A percentile compares a stretch with the other conserved stretches of the same genome.
phyloP scores from a whole-genome alignment of 768 basidiomycete genomes.

The Lactarius sp. region DNA sequence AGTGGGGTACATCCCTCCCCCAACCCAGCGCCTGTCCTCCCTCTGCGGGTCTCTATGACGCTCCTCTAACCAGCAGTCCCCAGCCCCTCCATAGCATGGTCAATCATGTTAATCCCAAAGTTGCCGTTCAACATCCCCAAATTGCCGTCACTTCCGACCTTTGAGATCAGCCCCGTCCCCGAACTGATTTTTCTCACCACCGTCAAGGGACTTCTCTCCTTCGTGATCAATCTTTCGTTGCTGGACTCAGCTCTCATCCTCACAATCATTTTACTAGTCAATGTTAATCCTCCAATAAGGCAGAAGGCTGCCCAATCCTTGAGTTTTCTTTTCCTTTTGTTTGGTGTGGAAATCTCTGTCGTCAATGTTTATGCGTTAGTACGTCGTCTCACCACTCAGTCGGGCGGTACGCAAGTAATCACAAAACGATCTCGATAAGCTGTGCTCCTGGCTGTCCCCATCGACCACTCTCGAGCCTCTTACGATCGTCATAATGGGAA shows the following conservation, averaged over 20 bases:
- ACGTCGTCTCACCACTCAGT: not conserved
- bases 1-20: not conserved
- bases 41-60: not conserved
- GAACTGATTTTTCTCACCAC: conserved; percentile 21
- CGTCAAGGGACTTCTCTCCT: conserved; percentile 20
- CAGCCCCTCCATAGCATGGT: not conserved
- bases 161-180: conserved; percentile 17
- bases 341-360: conserved; percentile 16
- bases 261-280: conserved; percentile 12
- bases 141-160: conserved; percentile 4
- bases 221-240: conserved; percentile 20
- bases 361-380: conserved; percentile 21
- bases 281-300: conserved; percentile 8
- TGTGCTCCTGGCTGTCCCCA: conserved; percentile 17
- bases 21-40: not conserved
- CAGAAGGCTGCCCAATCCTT: not conserved
- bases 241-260: conserved; percentile 18
- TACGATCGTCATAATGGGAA: conserved; percentile 16
- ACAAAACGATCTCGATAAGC: conserved; percentile 1
- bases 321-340: conserved; percentile 6
- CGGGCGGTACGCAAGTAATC: not conserved
- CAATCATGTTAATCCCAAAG: conserved; percentile 8
- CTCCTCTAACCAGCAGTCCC: not conserved
- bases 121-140: not conserved
- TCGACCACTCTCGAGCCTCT: conserved; percentile 17